Evolutionary conservation across 2,329 filamentous ascomycete genomes (phyloP).

Genomic region (Lachnellula subtilissima): DNA sequence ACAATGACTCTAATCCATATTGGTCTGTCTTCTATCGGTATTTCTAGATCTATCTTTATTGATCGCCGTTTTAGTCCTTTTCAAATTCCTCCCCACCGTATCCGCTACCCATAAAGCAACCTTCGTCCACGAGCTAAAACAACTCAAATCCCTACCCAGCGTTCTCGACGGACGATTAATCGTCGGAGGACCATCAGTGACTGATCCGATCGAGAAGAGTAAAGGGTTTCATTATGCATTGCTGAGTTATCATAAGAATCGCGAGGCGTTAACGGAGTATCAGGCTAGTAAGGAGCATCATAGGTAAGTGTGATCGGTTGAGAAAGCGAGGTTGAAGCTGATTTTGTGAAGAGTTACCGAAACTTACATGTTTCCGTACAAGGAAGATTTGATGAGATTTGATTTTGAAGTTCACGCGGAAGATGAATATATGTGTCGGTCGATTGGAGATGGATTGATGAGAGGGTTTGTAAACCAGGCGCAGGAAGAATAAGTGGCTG

Average conservation of each 20-base stretch:
- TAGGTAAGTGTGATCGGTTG: constrained; percentile 3
- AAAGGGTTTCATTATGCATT: constrained; percentile 21
- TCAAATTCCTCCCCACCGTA: constrained; percentile 15
- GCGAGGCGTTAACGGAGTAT: constrained; percentile 16
- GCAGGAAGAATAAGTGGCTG: neutral
- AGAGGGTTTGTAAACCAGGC: neutral
- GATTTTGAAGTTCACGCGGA: constrained; percentile 20
- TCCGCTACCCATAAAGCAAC: constrained; percentile 11
- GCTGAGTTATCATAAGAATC: constrained; percentile 19
- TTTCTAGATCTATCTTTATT: neutral
- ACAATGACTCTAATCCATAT: constrained; percentile 23
- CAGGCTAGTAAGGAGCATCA: constrained; percentile 20
- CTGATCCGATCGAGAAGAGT: constrained; percentile 16
- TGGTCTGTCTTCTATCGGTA: constrained; percentile 3
- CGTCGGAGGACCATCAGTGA: constrained; percentile 20
- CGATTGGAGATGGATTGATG: neutral
- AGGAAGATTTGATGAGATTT: constrained; percentile 20
- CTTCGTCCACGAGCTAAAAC: constrained; percentile 15
- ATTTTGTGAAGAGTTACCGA: constrained; percentile 11
- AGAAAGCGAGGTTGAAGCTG: neutral
- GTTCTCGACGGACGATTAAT: constrained; percentile 17
- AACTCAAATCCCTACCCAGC: constrained; percentile 14
- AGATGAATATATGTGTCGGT: constrained; percentile 13
- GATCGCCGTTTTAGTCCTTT: constrained; percentile 11
- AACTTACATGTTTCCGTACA: constrained; percentile 18